Conservation (phyloP, 129 eudicot genomes). For the Lonicera japonica region DNA sequence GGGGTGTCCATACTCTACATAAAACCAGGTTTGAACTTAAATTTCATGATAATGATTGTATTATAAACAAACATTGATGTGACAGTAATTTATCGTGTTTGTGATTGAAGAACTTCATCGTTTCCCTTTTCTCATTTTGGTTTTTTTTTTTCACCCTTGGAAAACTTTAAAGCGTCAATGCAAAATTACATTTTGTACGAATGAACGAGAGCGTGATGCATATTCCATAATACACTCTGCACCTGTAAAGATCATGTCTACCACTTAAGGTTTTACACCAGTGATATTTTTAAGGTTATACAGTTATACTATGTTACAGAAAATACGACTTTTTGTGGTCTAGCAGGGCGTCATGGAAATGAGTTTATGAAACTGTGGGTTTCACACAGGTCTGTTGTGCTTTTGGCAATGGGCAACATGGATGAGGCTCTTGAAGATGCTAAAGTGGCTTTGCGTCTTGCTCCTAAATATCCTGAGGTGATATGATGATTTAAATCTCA, state of each 20-base stretch:
- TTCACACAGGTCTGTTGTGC: conserved; percentile 52
- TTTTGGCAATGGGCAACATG: conserved; percentile 49
- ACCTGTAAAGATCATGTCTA: not conserved
- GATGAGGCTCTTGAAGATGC: conserved; percentile 78
- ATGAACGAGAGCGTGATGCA: not conserved
- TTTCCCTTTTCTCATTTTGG: not conserved
- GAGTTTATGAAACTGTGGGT: conserved; percentile 8
- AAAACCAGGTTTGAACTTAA: conserved; percentile 47
- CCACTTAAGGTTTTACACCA: not conserved
- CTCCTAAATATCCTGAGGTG: conserved; percentile 64
- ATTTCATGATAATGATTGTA: too few relatives aligned
- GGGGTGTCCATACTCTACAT: conserved; percentile 58
- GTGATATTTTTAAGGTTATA: not conserved
- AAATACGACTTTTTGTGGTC: conserved; percentile 6
- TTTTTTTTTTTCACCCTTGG: not conserved
- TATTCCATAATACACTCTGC: not conserved
- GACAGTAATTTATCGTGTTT: not conserved
- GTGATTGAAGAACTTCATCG: not conserved
- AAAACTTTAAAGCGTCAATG: not conserved
- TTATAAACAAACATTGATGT: too few relatives aligned
- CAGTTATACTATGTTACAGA: not conserved
- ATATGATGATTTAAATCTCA: conserved; percentile 54
- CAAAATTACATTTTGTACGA: not conserved
- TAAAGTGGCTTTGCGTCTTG: conserved; percentile 49
- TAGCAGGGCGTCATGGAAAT: conserved; percentile 13